phyloP scores from a whole-genome alignment of 768 basidiomycete genomes.

The Boletus subcaerulescens region DNA sequence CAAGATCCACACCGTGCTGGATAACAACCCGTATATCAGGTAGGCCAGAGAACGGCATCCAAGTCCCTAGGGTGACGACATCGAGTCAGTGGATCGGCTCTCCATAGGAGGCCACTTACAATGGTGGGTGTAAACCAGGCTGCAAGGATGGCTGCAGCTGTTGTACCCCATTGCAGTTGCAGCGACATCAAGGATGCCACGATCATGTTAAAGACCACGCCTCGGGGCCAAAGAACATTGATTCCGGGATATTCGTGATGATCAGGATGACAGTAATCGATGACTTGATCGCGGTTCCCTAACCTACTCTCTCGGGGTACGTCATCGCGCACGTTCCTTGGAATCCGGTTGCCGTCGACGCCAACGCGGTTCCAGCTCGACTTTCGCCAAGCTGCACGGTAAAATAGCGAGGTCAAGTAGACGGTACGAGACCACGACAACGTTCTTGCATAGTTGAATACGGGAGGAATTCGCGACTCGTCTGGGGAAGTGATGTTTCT shows the following conservation, averaged over 20 bases:
- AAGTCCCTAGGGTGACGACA: constrained; percentile 16
- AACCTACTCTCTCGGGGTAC: constrained; percentile 13
- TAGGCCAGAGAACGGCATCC: constrained; percentile 36
- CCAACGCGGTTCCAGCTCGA: not conserved
- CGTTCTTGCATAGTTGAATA: constrained; percentile 25
- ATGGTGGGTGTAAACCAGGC: constrained; percentile 32
- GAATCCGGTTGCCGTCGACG: not conserved
- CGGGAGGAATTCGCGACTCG: constrained; percentile 22
- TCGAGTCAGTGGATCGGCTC: not conserved
- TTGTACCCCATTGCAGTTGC: constrained; percentile 34
- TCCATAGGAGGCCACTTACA: constrained; percentile 3
- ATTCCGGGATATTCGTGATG: not conserved
- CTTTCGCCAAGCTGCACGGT: constrained; percentile 16
- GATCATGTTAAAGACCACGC: constrained; percentile 24
- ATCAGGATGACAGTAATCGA: constrained; percentile 19
- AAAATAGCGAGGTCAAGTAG: constrained; percentile 15
- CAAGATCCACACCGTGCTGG: constrained; percentile 31
- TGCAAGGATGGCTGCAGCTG: constrained; percentile 26
- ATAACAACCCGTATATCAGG: constrained; percentile 26
- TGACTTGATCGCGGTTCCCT: constrained; percentile 18
- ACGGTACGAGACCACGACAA: constrained; percentile 20
- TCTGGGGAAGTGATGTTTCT: constrained; percentile 18
- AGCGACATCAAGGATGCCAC: constrained; percentile 31
- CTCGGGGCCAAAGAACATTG: constrained; percentile 19
- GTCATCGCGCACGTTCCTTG: not conserved